These are phyloP conservation scores for Ganoderma meredithae DNA, from an alignment of 1,284 basidiomycete species.

Conservation along the genomic window DNA sequence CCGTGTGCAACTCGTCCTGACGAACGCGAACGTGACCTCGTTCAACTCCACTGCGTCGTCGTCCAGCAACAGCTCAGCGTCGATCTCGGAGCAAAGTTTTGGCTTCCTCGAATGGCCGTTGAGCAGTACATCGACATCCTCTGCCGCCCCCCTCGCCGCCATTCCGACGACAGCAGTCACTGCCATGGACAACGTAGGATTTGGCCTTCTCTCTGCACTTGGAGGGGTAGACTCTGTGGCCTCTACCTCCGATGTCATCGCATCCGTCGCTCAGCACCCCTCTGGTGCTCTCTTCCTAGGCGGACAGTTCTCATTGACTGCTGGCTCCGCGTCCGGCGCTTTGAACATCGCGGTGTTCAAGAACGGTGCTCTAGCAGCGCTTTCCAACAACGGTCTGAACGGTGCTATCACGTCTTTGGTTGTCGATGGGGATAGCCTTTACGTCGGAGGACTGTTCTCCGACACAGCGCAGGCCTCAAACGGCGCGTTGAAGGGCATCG, in stretches of 20 bases:
- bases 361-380: conserved; percentile 59
- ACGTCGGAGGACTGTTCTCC: conserved; percentile 87
- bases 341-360: conserved; percentile 82
- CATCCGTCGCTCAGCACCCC: conserved; percentile 69
- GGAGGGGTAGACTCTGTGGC: conserved; percentile 51
- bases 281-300: conserved; percentile 78
- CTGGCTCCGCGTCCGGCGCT: conserved; percentile 60
- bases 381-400: conserved; percentile 75
- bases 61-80: conserved; percentile 41
- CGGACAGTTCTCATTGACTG: conserved; percentile 76
- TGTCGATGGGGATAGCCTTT: conserved; percentile 69
- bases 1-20: conserved; percentile 76
- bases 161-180: conserved; percentile 82
- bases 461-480: conserved; percentile 66
- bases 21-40: conserved; percentile 58
- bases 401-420: conserved; percentile 76
- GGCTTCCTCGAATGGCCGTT: conserved; percentile 86
- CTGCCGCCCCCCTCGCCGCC: conserved; percentile 60
- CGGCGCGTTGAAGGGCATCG: conserved; percentile 70
- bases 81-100: conserved; percentile 56
- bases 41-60: conserved; percentile 38
- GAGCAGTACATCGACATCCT: conserved; percentile 44
- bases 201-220: conserved; percentile 63
- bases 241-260: conserved; percentile 48
- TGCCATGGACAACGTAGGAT: conserved; percentile 66